Base-by-base conservation (phyloP, 345 rosid species). In the Camelina neglecta region DNA sequence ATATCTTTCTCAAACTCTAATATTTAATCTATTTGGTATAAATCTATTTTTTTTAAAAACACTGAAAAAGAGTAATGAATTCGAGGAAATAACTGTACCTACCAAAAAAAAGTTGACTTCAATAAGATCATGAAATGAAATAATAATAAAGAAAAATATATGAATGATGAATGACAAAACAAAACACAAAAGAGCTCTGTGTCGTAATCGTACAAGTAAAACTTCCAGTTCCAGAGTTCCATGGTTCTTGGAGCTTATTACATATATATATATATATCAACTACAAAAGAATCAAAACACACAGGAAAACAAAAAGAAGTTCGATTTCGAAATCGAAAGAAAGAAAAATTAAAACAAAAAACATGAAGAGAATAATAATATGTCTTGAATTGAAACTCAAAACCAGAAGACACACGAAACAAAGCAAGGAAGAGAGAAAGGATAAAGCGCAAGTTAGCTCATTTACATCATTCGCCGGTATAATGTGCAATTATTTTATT, bases 381-480 rank as follows among this genome's bases (percentile, higher is more conserved):
- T 29, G 31, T 29, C 31, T 29, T 29, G 31, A 24, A 2, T 24
- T 24, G 26, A 29, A 29, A 29, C 31, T 29, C 5, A 29, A 35
- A 74, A 75, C 74, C 48, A 60, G 74, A 69, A 75, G 68, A 75
- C 61, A 75, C 61, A 47, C 26, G 60, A 36, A 57, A 63, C 57
- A 55, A 29, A 75, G 26, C 1, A 15, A 21, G 24, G 15, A 13
- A 35, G 54, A 49, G 41, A 48, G 51, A 47, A 70, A 18, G 50
- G 58, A 72, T 69, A 60, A 70, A 83, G 83, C 73, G 81, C 69
- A 79, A 50, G 71, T 79, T 81, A 84, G 79, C 62, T 3, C n/a
- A 41, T 38, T 51, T 11, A 72, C 76, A 77, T 58, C 9, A 51
- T 2, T 59, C 49, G 20, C 67, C 50, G 5, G 73, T 78, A 24